These are phyloP conservation scores for Paecilomyces dactylethromorphus DNA, from an alignment of 2,329 filamentous ascomycete genomes.

Conservation along the genomic window DNA sequence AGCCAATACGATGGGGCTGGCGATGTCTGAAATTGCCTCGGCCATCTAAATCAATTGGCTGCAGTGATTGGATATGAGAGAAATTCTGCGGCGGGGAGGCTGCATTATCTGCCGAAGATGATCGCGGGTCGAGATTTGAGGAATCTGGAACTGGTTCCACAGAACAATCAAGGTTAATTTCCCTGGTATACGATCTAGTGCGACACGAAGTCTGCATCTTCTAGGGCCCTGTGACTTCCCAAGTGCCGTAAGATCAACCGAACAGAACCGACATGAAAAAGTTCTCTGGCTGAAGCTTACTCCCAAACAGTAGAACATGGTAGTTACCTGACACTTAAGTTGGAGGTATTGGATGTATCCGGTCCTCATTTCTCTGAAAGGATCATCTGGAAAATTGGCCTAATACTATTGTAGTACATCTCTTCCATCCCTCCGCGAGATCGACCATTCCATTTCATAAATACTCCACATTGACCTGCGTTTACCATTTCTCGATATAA, in stretches of 20 bases:
- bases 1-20: background rate
- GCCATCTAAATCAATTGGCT: background rate
- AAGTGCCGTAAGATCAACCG: too few relatives aligned
- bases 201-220: background rate
- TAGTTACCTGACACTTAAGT: background rate
- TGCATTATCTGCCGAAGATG: background rate
- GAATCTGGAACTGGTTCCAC: background rate
- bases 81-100: too few relatives aligned
- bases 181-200: background rate
- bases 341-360: background rate
- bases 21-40: background rate
- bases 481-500: constrained; percentile 74
- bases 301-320: background rate
- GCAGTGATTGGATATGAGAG: too few relatives aligned
- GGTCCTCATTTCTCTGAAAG: background rate
- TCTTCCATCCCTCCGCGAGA: background rate
- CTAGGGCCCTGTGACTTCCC: too few relatives aligned
- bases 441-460: background rate
- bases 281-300: background rate
- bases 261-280: too few relatives aligned
- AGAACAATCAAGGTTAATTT: background rate
- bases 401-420: background rate
- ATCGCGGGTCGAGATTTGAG: background rate
- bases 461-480: background rate
- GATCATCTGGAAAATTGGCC: background rate